A percentile compares a stretch with the other conserved stretches of the same genome.
Evolutionary conservation across 108 stramenopile species (phyloP).

Genomic region (Aureococcus anophagefferens): DNA sequence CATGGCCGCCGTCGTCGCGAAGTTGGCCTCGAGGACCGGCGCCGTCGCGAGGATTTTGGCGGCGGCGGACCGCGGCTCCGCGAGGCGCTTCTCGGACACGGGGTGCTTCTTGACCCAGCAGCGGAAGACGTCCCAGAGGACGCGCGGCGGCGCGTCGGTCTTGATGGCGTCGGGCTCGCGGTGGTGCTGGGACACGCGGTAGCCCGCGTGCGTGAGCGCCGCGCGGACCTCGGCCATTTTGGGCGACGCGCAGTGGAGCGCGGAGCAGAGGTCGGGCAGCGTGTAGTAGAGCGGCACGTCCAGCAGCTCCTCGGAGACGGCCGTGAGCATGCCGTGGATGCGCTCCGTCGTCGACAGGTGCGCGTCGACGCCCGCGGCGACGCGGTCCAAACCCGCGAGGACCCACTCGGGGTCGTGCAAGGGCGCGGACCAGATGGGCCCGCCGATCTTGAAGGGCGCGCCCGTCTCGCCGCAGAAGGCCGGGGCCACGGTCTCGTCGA

Average conservation of each 20-base stretch:
- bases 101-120: conserved; percentile 79
- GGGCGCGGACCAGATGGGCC: conserved; percentile 88
- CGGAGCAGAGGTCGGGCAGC: conserved; percentile 60
- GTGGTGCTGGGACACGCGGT: conserved; percentile 79
- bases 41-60: conserved; percentile 12
- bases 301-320: conserved; percentile 76
- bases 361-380: conserved; percentile 19
- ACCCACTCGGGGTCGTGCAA: conserved; percentile 80
- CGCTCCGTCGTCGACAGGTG: conserved; percentile 49
- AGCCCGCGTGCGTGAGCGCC: conserved; percentile 80
- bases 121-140: conserved; percentile 85
- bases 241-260: conserved; percentile 60
- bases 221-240: conserved; percentile 60
- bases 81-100: conserved; percentile 46
- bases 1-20: conserved; percentile 36
- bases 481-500: not conserved
- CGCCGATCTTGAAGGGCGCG: conserved; percentile 71
- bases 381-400: conserved; percentile 50
- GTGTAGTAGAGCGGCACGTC: conserved; percentile 85
- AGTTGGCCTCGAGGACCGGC: conserved; percentile 1
- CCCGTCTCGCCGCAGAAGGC: conserved; percentile 58
- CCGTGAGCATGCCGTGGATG: conserved; percentile 71
- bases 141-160: conserved; percentile 79
- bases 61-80: conserved; percentile 15
- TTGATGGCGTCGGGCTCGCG: conserved; percentile 86